Base-by-base conservation (phyloP, 805 yeast genomes). In the Kregervanrija pseudodelftensis region DNA sequence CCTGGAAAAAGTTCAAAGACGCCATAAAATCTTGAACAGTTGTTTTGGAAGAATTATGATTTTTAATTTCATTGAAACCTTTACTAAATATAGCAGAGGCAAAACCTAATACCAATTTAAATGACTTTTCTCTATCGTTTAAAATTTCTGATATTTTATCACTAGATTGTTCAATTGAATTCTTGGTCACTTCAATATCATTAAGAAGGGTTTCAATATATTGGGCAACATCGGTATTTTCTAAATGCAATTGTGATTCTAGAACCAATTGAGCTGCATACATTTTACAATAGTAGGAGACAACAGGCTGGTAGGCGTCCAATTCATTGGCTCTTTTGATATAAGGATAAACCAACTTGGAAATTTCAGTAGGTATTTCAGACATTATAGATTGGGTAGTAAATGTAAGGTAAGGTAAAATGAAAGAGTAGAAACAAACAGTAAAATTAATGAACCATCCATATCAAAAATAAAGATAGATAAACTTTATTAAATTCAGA, bases 221-320 rank as follows among this genome's bases (percentile, higher is more conserved):
- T 2, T 53, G 55, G 11, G 86, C 87, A 30, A 76, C 75, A 11
- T 73, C 82, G 8, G 69, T 65, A 47, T 76, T 75, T 1, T 66
- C 53, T 16, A 74, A 65, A 56, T 89, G 96, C 15, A 81, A 65
- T 44, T 78, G 74, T 37, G 73, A 63, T 33, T 70, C 70, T 15
- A 91, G 65, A 3, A 91, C 80, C 54, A 77, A 69, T 60, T 90
- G 91, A 3, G 85, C 81, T 0, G 89, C 85, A 57, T 83, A 82
- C 41, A 83, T 59, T 60, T 70, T 72, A 63, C 93, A 84, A 61
- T 76, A 85, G 62, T 86, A 87, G 5, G 91, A 69, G 30, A 87
- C 74, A 10, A 82, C 65, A 0, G 95, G 89, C 49, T 85, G 82
- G 9, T 70, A 72, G 0, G 54, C 47, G 14, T 64, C 69, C 36